phyloP scores from a whole-genome alignment of 2,329 filamentous ascomycete genomes.

The Microcyclosporella mali region DNA sequence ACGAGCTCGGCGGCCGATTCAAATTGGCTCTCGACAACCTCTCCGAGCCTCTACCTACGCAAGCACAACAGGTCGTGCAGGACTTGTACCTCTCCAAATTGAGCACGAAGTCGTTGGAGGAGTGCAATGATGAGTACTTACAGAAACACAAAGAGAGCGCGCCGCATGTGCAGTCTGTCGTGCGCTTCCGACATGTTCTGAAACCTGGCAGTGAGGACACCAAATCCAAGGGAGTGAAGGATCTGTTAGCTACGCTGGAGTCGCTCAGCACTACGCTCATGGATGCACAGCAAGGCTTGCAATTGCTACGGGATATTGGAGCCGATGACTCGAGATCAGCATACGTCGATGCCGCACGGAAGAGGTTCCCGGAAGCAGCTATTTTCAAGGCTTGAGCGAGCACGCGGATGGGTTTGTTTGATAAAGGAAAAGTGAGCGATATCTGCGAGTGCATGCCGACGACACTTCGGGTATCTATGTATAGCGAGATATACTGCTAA shows the following conservation, averaged over 20 bases:
- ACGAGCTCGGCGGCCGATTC: conserved; percentile 68
- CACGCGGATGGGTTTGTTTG: neutral
- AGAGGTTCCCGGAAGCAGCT: conserved; percentile 36
- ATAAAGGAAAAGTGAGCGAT: neutral
- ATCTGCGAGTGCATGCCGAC: neutral
- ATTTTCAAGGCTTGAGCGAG: conserved; percentile 24
- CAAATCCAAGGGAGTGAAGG: conserved; percentile 53
- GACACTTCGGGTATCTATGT: conserved; percentile 4
- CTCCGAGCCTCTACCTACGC: conserved; percentile 54
- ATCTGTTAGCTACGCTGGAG: conserved; percentile 55
- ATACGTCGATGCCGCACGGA: conserved; percentile 39
- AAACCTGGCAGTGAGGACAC: conserved; percentile 49
- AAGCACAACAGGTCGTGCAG: conserved; percentile 64
- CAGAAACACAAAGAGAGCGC: conserved; percentile 57
- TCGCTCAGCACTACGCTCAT: conserved; percentile 47
- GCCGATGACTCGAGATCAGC: conserved; percentile 45
- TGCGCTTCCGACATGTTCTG: conserved; percentile 55
- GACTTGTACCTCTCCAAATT: conserved; percentile 53
- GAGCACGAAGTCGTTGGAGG: conserved; percentile 43
- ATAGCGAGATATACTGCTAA: conserved; percentile 4
- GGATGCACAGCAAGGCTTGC: conserved; percentile 52
- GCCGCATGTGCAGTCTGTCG: conserved; percentile 56
- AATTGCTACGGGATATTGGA: conserved; percentile 47
- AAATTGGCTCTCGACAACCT: conserved; percentile 39
- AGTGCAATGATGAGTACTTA: conserved; percentile 62